Conservation (phyloP, 306 rosid species). For the Elaeagnus macrophylla region DNA sequence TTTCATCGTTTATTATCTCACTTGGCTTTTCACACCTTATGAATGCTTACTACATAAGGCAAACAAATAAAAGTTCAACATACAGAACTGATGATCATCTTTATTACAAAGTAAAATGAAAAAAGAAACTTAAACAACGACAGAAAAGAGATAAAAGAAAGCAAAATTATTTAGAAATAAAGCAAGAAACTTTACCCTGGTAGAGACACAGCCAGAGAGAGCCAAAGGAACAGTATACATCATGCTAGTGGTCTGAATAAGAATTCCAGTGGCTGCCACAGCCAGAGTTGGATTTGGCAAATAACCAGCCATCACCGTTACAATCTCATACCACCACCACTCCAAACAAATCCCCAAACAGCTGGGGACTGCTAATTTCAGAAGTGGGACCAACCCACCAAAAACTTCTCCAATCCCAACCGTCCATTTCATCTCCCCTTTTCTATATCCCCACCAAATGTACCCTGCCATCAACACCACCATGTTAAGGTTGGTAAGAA, state of each 20-base stretch:
- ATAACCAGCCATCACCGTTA: constrained; percentile 82
- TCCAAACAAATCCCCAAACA: constrained; percentile 87
- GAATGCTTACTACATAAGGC: too few species aligned
- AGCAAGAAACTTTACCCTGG: constrained; percentile 44
- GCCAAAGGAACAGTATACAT: constrained; percentile 99
- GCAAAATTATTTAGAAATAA: not conserved
- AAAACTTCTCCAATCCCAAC: constrained; percentile 31
- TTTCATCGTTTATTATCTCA: too few species aligned
- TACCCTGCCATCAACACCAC: constrained; percentile 60
- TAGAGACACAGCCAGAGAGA: constrained; percentile 90
- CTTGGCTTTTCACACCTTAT: too few species aligned
- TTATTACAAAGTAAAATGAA: not conserved
- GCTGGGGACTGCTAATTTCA: constrained; percentile 77
- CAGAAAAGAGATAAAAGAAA: too few species aligned
- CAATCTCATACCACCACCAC: constrained; percentile 99
- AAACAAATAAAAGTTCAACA: not conserved
- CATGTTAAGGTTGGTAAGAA: constrained; percentile 71
- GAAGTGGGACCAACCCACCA: constrained; percentile 45
- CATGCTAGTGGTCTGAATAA: constrained; percentile 93
- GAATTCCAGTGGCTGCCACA: constrained; percentile 92
- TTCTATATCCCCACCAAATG: constrained; percentile 35
- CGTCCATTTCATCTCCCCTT: constrained; percentile 38
- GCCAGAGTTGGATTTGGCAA: constrained; percentile 57
- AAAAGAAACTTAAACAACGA: not conserved
- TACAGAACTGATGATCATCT: not conserved